These are phyloP conservation scores for Mycena alexandri DNA, from an alignment of 768 basidiomycete species.

Conservation along the genomic window DNA sequence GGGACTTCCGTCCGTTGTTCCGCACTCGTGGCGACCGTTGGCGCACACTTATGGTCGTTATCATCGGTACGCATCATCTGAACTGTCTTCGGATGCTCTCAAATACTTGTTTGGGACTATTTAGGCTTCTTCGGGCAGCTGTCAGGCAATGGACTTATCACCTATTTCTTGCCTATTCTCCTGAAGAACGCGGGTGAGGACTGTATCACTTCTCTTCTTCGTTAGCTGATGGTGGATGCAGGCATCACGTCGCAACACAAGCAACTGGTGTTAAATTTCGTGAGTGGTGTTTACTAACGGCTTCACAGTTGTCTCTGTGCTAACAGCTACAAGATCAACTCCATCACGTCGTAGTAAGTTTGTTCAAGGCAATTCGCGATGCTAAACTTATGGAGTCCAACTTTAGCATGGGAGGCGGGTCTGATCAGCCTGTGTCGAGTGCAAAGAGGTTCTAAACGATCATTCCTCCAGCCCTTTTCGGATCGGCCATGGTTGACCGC, in stretches of 20 bases:
- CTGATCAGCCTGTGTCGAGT: slow-evolving; percentile 28
- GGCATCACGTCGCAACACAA: slow-evolving; percentile 58
- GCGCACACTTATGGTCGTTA: slow-evolving; percentile 63
- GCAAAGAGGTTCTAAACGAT: background rate
- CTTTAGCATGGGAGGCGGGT: slow-evolving; percentile 41
- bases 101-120: background rate
- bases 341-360: slow-evolving; percentile 61
- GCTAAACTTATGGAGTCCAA: too few relatives aligned
- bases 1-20: slow-evolving; percentile 69
- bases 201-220: background rate
- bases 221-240: slow-evolving; percentile 25
- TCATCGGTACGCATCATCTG: slow-evolving; percentile 52
- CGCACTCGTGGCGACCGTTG: slow-evolving; percentile 59
- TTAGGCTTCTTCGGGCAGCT: slow-evolving; percentile 55
- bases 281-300: slow-evolving; percentile 28
- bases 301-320: too few relatives aligned
- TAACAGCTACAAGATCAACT: slow-evolving; percentile 45
- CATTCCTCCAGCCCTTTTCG: slow-evolving; percentile 32
- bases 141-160: slow-evolving; percentile 63
- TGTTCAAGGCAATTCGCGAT: slow-evolving; percentile 4
- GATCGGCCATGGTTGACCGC: slow-evolving; percentile 61
- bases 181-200: slow-evolving; percentile 48
- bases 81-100: background rate
- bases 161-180: slow-evolving; percentile 62
- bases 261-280: slow-evolving; percentile 61